phyloP scores from a whole-genome alignment of 768 basidiomycete species.

The Agaricus subrufescens region DNA sequence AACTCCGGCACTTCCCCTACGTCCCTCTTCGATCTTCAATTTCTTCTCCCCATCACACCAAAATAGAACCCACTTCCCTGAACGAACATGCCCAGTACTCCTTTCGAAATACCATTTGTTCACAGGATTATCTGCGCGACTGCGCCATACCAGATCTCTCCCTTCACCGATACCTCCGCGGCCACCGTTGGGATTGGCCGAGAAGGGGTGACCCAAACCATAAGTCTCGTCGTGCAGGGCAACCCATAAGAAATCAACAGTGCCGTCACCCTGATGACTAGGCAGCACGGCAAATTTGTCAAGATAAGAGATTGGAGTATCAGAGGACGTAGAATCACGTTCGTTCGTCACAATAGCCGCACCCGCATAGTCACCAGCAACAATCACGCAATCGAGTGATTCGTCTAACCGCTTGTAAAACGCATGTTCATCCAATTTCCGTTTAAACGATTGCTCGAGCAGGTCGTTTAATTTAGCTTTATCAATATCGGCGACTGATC shows the following conservation, averaged over 20 bases:
- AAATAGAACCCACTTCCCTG: conserved; percentile 89
- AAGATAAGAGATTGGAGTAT: conserved; percentile 73
- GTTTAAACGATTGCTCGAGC: conserved; percentile 83
- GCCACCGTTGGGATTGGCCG: conserved; percentile 93
- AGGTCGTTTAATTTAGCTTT: conserved; percentile 68
- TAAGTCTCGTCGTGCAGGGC: conserved; percentile 98
- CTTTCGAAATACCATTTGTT: conserved; percentile 99
- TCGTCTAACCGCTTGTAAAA: conserved; percentile 79
- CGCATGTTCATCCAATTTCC: conserved; percentile 59
- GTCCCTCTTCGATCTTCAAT: conserved; percentile 63
- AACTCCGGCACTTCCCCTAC: conserved; percentile 56
- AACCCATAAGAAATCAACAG: conserved; percentile 99
- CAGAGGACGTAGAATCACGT: conserved; percentile 27
- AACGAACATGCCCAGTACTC: conserved; percentile 82
- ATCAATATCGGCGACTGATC: conserved; percentile 68
- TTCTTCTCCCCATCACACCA: conserved; percentile 98
- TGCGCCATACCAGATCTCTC: conserved; percentile 95
- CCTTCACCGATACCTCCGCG: conserved; percentile 86
- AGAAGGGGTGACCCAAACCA: conserved; percentile 89
- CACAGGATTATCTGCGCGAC: conserved; percentile 87
- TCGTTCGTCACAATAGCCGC: conserved; percentile 89
- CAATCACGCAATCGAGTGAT: conserved; percentile 84
- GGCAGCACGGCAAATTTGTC: conserved; percentile 99
- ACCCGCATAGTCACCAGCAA: conserved; percentile 94
- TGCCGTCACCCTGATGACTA: conserved; percentile 93